Evolutionary conservation across 345 rosid genomes (phyloP).

Genomic region (Microcos paniculata): DNA sequence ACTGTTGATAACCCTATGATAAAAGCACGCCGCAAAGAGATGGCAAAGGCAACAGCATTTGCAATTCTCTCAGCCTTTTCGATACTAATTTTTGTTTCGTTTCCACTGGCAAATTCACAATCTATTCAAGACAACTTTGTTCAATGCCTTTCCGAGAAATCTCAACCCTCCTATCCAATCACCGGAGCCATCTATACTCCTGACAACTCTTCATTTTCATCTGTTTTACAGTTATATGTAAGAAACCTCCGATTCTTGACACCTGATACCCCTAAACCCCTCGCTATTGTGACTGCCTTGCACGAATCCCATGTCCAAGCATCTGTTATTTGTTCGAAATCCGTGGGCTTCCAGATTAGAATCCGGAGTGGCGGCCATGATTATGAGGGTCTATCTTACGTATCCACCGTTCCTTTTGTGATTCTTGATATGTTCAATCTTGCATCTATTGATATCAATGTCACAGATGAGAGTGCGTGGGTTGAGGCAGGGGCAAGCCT

Average conservation of each 20-base stretch:
- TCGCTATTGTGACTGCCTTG: background rate
- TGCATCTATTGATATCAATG: conserved; percentile 1
- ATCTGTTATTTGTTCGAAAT: conserved; percentile 15
- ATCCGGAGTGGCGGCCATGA: conserved; percentile 27
- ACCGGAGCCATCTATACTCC: conserved; percentile 1
- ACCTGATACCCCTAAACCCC: conserved; percentile 7
- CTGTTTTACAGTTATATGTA: background rate
- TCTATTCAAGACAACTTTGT: background rate
- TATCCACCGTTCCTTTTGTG: conserved; percentile 12
- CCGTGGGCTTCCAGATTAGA: conserved; percentile 13
- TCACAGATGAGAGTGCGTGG: conserved; percentile 16
- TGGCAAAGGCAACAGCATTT: background rate
- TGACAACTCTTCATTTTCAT: background rate
- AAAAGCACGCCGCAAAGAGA: background rate
- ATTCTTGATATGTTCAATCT: conserved; percentile 25
- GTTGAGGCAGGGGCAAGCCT: conserved; percentile 20
- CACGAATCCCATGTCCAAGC: conserved; percentile 25
- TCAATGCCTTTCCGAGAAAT: background rate
- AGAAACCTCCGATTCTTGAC: conserved; percentile 4
- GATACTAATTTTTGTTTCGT: background rate
- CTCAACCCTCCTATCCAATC: background rate
- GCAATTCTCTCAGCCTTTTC: background rate
- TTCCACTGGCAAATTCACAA: background rate
- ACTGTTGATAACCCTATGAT: background rate
- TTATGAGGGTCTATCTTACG: conserved; percentile 22